A percentile compares a stretch with the other conserved stretches of the same genome.
Conservation (phyloP, 768 basidiomycete genomes). For the Nidularia sp. region DNA sequence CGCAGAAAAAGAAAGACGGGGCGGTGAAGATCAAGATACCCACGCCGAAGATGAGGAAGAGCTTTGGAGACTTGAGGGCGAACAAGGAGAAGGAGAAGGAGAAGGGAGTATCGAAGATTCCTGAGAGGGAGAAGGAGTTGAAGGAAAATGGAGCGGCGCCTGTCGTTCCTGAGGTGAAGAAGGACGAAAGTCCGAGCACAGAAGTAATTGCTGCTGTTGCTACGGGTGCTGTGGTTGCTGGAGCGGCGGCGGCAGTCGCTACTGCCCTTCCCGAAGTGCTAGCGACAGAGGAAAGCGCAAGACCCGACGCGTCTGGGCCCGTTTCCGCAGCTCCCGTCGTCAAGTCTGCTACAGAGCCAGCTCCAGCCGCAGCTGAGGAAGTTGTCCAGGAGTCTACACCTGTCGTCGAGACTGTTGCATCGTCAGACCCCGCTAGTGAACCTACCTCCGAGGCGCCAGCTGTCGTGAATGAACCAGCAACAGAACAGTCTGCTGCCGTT, state of each 20-base stretch:
- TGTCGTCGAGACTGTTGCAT: not conserved
- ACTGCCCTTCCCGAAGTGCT: not conserved
- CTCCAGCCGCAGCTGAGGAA: not conserved
- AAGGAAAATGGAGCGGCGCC: no score
- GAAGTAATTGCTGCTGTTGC: conserved; percentile 11
- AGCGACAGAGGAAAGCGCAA: conserved; percentile 2
- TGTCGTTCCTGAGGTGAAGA: no score
- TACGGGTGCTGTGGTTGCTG: conserved; percentile 15
- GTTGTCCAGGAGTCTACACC: not conserved
- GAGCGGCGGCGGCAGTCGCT: conserved; percentile 11
- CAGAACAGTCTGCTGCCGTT: no score
- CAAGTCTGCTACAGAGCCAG: not conserved
- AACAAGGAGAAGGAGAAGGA: conserved; percentile 3
- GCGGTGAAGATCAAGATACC: conserved; percentile 21
- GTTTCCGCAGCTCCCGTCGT: not conserved
- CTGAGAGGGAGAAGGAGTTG: no score
- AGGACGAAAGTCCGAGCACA: not conserved
- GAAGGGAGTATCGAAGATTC: not conserved
- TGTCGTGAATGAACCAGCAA: conserved; percentile 2
- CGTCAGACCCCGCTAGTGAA: not conserved
- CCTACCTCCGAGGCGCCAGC: conserved; percentile 7
- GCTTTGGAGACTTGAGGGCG: not conserved
- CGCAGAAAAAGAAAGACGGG: not conserved
- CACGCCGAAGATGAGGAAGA: not conserved
- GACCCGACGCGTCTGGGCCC: not conserved